Evolutionary conservation across 108 stramenopile species (phyloP).

Genomic region (Cyclotella sp.): DNA sequence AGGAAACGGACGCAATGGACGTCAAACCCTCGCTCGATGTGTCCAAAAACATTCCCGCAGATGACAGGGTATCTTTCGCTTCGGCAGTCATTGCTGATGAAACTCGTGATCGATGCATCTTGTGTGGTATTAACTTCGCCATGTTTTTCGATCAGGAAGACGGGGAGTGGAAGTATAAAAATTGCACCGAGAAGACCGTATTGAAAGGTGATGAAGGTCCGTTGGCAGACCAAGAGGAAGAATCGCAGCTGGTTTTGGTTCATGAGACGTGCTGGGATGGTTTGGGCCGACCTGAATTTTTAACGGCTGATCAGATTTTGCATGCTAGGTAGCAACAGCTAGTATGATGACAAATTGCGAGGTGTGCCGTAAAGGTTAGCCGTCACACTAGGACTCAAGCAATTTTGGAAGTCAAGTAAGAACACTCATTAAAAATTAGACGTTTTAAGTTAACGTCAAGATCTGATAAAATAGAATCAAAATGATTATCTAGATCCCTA

Average conservation of each 20-base stretch:
- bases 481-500: too few species aligned
- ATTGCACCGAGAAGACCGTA: slow-evolving; percentile 82
- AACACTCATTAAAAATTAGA: too few species aligned
- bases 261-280: slow-evolving; percentile 85
- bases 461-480: too few species aligned
- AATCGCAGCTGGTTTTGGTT: slow-evolving; percentile 64
- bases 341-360: too few species aligned
- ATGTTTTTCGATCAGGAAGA: slow-evolving; percentile 93
- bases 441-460: too few species aligned
- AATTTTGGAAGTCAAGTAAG: too few species aligned
- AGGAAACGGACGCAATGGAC: slow-evolving; percentile 10
- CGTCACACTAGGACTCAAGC: too few species aligned
- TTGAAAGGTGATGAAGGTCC: slow-evolving; percentile 69
- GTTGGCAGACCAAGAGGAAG: slow-evolving; percentile 38
- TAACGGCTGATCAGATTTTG: slow-evolving; percentile 78
- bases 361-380: too few species aligned
- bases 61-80: slow-evolving; percentile 31
- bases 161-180: slow-evolving; percentile 85
- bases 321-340: slow-evolving; percentile 28
- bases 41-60: slow-evolving; percentile 10
- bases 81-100: slow-evolving; percentile 79
- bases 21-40: slow-evolving; percentile 3
- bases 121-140: slow-evolving; percentile 87
- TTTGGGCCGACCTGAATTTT: slow-evolving; percentile 68
- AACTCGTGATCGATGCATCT: slow-evolving; percentile 72